These are phyloP conservation scores for Wickerhamomyces subpelliculosus DNA, from an alignment of 805 yeast genomes.

Conservation along the genomic window DNA sequence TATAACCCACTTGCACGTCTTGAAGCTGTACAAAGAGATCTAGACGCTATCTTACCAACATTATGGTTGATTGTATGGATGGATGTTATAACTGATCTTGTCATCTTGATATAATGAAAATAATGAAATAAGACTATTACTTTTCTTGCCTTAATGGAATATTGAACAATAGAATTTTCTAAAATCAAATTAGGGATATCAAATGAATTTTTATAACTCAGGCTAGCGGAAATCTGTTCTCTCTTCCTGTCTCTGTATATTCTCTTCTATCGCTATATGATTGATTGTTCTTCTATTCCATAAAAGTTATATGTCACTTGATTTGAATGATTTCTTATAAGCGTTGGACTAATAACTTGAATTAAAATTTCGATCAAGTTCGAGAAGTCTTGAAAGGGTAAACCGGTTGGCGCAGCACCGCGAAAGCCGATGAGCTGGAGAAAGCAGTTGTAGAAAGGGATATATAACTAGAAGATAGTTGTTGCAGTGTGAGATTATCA, in stretches of 20 bases:
- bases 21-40: background rate
- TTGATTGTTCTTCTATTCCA: background rate
- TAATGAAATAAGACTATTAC: background rate
- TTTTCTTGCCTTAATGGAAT: no score
- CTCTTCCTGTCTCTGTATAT: no score
- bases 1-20: background rate
- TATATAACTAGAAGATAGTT: no score
- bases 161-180: no score
- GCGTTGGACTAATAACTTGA: background rate
- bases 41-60: background rate
- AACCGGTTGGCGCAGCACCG: background rate
- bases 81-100: background rate
- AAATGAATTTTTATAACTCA: no score
- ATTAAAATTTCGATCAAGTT: background rate
- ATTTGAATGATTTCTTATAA: background rate
- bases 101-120: background rate
- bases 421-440: background rate
- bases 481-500: no score
- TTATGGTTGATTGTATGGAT: background rate
- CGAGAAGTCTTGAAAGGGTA: background rate
- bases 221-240: no score
- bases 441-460: no score
- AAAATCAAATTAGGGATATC: no score
- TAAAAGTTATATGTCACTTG: background rate
- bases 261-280: no score